These are phyloP conservation scores for Fusarium papillatum DNA, from an alignment of 2,329 filamentous ascomycete species.

Conservation along the genomic window DNA sequence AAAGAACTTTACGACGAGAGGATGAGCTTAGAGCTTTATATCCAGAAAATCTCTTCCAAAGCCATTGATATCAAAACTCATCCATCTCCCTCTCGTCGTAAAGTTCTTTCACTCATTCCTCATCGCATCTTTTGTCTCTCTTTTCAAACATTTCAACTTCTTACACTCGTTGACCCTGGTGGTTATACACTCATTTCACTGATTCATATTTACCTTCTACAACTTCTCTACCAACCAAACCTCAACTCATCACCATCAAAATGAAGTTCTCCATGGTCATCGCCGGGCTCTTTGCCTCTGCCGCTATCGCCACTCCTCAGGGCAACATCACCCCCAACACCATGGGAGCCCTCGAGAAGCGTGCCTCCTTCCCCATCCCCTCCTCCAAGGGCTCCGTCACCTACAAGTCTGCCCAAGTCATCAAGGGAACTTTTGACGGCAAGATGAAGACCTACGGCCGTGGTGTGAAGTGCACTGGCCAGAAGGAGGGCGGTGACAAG, in stretches of 20 bases:
- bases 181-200: conserved; percentile 37
- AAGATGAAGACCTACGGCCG: conserved; percentile 41
- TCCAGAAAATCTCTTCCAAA: too few species aligned
- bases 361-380: conserved; percentile 40
- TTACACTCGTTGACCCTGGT: conserved; percentile 40
- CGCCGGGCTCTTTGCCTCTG: conserved; percentile 38
- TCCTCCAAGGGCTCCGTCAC: conserved; percentile 43
- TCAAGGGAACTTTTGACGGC: conserved; percentile 36
- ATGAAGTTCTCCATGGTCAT: conserved; percentile 44
- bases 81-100: neutral
- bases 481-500: conserved; percentile 28
- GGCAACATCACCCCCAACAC: conserved; percentile 42
- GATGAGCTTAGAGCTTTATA: too few species aligned
- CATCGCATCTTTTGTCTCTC: conserved; percentile 6
- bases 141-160: conserved; percentile 16
- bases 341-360: conserved; percentile 42
- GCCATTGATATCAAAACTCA: too few species aligned
- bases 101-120: neutral
- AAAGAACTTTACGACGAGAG: too few species aligned
- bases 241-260: conserved; percentile 19
- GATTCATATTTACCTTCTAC: neutral
- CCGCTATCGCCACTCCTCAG: conserved; percentile 37
- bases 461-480: conserved; percentile 38
- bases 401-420: conserved; percentile 32
- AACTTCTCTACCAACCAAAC: neutral